These are phyloP conservation scores for Lactarius psammicola DNA, from an alignment of 768 basidiomycete species.

Conservation along the genomic window DNA sequence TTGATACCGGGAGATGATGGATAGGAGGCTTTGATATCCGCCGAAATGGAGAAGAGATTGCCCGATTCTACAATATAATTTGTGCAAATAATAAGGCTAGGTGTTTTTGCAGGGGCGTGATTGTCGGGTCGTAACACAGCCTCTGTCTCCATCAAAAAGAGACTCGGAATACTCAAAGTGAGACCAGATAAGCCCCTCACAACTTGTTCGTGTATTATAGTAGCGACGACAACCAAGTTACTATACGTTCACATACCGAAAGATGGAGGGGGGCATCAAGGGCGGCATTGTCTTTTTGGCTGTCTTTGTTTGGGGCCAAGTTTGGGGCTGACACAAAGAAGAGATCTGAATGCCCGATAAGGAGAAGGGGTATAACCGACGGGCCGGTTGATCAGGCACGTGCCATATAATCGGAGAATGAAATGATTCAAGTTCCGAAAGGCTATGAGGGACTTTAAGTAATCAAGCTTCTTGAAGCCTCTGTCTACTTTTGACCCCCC, in stretches of 20 bases:
- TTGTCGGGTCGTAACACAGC: conserved; percentile 2
- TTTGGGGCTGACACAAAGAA: background rate
- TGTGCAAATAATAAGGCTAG: background rate
- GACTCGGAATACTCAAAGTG: background rate
- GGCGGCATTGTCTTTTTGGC: background rate
- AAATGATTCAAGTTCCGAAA: conserved; percentile 17
- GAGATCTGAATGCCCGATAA: conserved; percentile 21
- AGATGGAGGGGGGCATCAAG: background rate
- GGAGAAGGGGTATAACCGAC: conserved; percentile 18
- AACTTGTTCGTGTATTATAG: background rate
- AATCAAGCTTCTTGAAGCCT: background rate
- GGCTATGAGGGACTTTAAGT: conserved; percentile 16
- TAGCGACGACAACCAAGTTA: background rate
- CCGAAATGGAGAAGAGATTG: background rate
- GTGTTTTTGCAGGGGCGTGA: background rate
- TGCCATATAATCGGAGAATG: conserved; percentile 16
- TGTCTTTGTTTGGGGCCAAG: background rate
- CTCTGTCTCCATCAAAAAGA: background rate
- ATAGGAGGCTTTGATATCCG: background rate
- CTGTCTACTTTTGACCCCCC: conserved; percentile 16
- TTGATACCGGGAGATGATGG: background rate
- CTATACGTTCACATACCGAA: background rate
- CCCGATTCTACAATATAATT: background rate
- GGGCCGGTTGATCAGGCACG: conserved; percentile 24
- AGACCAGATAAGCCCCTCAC: background rate